Base-by-base conservation (phyloP, 176 grass and related monocot species). In the Leersia perrieri region DNA sequence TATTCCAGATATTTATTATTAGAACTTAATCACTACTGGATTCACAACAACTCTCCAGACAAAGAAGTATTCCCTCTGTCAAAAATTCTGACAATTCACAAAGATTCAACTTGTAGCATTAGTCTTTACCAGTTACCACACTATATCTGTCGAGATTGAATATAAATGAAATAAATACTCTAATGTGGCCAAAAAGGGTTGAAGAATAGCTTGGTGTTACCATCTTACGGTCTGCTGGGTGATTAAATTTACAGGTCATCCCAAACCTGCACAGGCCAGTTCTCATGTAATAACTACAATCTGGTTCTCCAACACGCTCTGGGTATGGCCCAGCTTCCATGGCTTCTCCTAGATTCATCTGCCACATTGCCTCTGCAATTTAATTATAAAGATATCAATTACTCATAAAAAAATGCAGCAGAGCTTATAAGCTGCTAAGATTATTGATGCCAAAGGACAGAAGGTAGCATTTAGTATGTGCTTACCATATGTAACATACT, bases 201-300 rank as follows among this genome's bases (percentile, higher is more conserved):
- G 14, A 80, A 23, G 47, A 60, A 80, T 35, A 33, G 64, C 38
- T 49, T 42, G 29, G 63, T 9, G 2, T 80, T 91, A 93, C 94
- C 88, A 97, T 63, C 66, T 83, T 90, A 33, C 94, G 80, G 82
- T 97, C 82, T 28, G 80, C 63, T 84, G 94, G 94, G 51, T 97
- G 94, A 88, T 97, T 97, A 81, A 93, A 97, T 93, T 93, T 97
- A 82, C 94, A 97, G 66, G 94, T 97, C 90, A 93, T 87, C 72
- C 94, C 94, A 84, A 93, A 97, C 79, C 94, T 90, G 75, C 94
- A 97, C 18, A 90, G 38, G 72, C 94, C 90, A 75, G 90, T 97
- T 73, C 94, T 92, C 84, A 97, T 90, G 80, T 96, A 96, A 83
- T 92, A 96, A 67, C 90, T 77, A 78, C 93, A 96, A 68, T 96